phyloP scores from a whole-genome alignment of 1,284 basidiomycete genomes.

The Cutaneotrichosporon cutaneum region DNA sequence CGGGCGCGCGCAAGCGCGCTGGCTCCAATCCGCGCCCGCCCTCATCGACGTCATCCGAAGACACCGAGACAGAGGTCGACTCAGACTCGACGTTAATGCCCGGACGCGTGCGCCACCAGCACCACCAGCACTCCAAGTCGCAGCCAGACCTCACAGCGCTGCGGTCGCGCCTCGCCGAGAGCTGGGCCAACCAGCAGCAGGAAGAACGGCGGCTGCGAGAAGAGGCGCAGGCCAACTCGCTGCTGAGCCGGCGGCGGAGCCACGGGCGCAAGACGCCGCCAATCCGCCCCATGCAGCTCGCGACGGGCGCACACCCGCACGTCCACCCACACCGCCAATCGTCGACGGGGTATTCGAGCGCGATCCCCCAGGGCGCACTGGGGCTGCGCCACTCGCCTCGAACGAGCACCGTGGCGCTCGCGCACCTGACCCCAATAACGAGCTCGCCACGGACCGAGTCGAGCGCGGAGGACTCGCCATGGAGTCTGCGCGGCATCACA shows the following conservation, averaged over 20 bases:
- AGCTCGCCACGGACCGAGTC: conserved; percentile 9
- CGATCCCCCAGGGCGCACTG: not conserved
- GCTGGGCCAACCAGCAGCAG: conserved; percentile 34
- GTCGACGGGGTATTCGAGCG: not conserved
- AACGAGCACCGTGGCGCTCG: conserved; percentile 19
- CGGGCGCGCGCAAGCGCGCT: conserved; percentile 9
- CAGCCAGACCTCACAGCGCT: conserved; percentile 46
- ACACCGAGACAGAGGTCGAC: conserved; percentile 42
- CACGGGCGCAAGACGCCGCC: conserved; percentile 30
- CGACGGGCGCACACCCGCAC: not conserved
- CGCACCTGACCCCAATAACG: conserved; percentile 25
- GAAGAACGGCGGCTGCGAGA: conserved; percentile 14
- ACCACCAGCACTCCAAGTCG: conserved; percentile 37
- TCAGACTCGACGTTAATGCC: conserved; percentile 41
- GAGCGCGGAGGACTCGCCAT: conserved; percentile 14
- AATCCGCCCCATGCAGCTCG: conserved; percentile 16
- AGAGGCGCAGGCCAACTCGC: conserved; percentile 10
- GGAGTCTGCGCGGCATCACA: conserved; percentile 20
- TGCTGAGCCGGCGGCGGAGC: conserved; percentile 17
- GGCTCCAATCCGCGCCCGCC: conserved; percentile 13
- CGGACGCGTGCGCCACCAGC: conserved; percentile 27
- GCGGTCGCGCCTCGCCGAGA: conserved; percentile 35
- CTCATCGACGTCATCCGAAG: conserved; percentile 20
- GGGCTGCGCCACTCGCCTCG: conserved; percentile 27
- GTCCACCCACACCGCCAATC: not conserved